Evolutionary conservation across 169 alveolate species (phyloP).

Genomic region (Plasmodium reichenowi): DNA sequence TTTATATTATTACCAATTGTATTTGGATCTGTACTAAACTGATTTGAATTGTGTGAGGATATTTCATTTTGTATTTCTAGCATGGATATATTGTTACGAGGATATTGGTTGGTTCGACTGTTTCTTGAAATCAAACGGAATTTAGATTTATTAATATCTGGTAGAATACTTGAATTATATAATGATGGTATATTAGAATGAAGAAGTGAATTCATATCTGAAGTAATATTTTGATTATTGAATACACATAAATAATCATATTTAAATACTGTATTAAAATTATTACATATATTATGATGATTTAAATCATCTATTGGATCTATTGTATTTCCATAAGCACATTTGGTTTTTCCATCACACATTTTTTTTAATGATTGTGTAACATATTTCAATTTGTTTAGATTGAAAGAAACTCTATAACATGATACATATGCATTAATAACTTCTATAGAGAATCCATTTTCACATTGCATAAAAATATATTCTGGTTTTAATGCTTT

Average conservation of each 20-base stretch:
- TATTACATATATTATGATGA: background rate
- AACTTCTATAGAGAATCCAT: conserved; percentile 21
- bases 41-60: no score
- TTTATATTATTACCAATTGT: background rate
- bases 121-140: no score
- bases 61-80: no score
- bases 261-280: background rate
- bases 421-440: conserved; percentile 36
- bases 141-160: no score
- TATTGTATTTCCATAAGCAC: conserved; percentile 23
- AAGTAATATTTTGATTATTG: background rate
- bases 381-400: conserved; percentile 17
- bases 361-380: conserved; percentile 12
- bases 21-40: no score
- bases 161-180: no score
- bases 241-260: conserved; percentile 31
- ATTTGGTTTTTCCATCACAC: conserved; percentile 21
- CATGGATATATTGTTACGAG: no score
- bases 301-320: background rate
- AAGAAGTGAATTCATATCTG: no score
- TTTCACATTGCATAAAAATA: conserved; percentile 31
- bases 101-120: no score
- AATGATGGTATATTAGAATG: no score
- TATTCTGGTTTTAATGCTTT: conserved; percentile 19
- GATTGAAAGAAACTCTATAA: conserved; percentile 1